Conservation (phyloP, 345 rosid genomes). For the Pelargonium nanum region DNA sequence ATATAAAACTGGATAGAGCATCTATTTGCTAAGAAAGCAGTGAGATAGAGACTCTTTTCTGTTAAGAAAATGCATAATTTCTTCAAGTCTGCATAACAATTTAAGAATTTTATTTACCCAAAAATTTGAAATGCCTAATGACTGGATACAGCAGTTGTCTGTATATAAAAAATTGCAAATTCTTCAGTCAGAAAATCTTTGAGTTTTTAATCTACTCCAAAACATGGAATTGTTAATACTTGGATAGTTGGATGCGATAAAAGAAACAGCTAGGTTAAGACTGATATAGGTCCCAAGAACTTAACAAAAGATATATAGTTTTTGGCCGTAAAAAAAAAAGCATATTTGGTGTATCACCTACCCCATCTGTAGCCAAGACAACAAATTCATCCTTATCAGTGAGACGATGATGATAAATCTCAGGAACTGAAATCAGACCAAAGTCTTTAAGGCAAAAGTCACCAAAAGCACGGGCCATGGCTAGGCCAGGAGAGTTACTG, state of each 20-base stretch:
- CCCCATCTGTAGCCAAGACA: slow-evolving; percentile 15
- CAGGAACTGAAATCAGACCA: slow-evolving; percentile 12
- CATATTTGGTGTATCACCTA: neutral
- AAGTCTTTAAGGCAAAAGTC: slow-evolving; percentile 13
- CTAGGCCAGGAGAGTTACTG: slow-evolving; percentile 11
- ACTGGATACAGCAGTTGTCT: too few species aligned
- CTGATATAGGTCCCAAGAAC: neutral
- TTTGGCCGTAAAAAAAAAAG: neutral
- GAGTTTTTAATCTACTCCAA: neutral
- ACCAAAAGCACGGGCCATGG: slow-evolving; percentile 15
- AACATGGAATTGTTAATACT: neutral
- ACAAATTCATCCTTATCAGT: slow-evolving; percentile 8
- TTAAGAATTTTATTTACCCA: too few species aligned
- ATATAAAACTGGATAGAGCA: too few species aligned
- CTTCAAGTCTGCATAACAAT: too few species aligned
- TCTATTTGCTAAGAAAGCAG: neutral
- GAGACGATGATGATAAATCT: slow-evolving; percentile 4
- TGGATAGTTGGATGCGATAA: too few species aligned
- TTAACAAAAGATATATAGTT: neutral
- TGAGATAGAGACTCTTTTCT: too few species aligned
- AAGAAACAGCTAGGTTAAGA: too few species aligned
- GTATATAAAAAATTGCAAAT: too few species aligned
- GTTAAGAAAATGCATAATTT: neutral
- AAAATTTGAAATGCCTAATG: too few species aligned
- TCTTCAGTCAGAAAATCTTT: neutral